Base-by-base conservation (phyloP, 169 alveolate species). In the Plasmodium blacklocki region DNA sequence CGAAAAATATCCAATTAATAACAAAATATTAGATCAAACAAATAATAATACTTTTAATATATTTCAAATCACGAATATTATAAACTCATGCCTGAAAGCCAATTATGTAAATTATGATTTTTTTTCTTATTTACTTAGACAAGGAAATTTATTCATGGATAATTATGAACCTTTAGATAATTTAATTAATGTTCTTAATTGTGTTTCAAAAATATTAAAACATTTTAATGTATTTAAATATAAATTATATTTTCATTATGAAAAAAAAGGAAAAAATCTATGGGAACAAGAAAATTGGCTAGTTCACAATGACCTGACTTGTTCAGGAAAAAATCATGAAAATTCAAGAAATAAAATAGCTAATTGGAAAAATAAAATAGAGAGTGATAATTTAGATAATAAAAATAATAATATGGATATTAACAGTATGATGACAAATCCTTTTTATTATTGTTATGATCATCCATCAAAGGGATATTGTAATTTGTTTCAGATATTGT, bases 51-150 rank as follows among this genome's bases (percentile, higher is more conserved):
- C n/a, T 21, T 76, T 76, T 54, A 76, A 76, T 21, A 29, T 76
- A 43, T 76, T 76, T 68, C 89, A 76, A 64, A 29, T 68, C 64
- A 76, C 89, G 23, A 76, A 63, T 58, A 76, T 76, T 23, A 63
- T 76, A 64, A 76, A 49, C 49, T 32, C 71, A 29, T 76, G 78
- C 66, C 4, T 76, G 49, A 66, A 64, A n/a, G 64, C 78, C 8
- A 66, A 64, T 76, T 76, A 76, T 15, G 12, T 76, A 50, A 76
- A 76, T 63, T 76, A 63, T n/a, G 63, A 29, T 58, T 76, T 76
- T 56, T 76, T 76, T 15, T 39, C 49, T 15, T 21, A 21, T 29
- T 50, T 76, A 4, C 62, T 76, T 76, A 49, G 18, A 50, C 18
- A 19, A 9, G 47, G 21, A 59, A 18, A 18, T 32, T n/a, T 23